Conservation (phyloP, 805 yeast genomes). For the Zygosaccharomyces bisporus region DNA sequence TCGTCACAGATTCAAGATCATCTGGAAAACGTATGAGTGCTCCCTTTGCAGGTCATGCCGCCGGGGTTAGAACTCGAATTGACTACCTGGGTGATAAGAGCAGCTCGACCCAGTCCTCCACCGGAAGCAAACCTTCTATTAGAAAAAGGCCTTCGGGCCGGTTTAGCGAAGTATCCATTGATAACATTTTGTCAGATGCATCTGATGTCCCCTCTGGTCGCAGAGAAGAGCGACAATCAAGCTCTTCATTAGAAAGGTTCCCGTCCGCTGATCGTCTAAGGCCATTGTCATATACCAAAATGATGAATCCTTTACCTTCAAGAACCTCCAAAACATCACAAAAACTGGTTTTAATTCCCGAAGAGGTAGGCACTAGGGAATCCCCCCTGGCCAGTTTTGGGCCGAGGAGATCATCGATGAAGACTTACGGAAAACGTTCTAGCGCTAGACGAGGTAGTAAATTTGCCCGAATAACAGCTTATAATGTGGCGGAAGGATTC, state of each 20-base stretch:
- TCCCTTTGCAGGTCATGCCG: constrained; percentile 70
- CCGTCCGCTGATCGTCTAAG: constrained; percentile 16
- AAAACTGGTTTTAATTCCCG: constrained; percentile 80
- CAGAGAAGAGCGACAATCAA: constrained; percentile 43
- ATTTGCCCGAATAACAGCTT: constrained; percentile 85
- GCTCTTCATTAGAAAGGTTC: constrained; percentile 32
- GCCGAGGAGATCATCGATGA: constrained; percentile 18
- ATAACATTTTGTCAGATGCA: constrained; percentile 68
- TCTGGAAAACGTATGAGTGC: constrained; percentile 52
- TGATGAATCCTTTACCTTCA: constrained; percentile 40
- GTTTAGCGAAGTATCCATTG: constrained; percentile 77
- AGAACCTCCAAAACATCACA: constrained; percentile 85
- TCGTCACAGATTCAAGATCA: constrained; percentile 84
- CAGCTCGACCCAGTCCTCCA: constrained; percentile 4
- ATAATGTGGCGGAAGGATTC: constrained; percentile 81
- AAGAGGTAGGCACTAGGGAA: constrained; percentile 29
- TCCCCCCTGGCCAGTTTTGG: constrained; percentile 9
- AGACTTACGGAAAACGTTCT: constrained; percentile 41
- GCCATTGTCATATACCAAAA: constrained; percentile 20
- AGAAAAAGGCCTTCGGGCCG: constrained; percentile 33
- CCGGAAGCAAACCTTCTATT: constrained; percentile 4
- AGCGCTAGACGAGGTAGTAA: constrained; percentile 42
- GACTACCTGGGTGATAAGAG: constrained; percentile 12
- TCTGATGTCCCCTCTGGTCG: constrained; percentile 83
- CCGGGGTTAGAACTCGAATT: constrained; percentile 20